A percentile compares a stretch with the other conserved stretches of the same genome.
These are phyloP conservation scores for Nothophytophthora sp. DNA, from an alignment of 352 stramenopile genomes.

Conservation along the genomic window DNA sequence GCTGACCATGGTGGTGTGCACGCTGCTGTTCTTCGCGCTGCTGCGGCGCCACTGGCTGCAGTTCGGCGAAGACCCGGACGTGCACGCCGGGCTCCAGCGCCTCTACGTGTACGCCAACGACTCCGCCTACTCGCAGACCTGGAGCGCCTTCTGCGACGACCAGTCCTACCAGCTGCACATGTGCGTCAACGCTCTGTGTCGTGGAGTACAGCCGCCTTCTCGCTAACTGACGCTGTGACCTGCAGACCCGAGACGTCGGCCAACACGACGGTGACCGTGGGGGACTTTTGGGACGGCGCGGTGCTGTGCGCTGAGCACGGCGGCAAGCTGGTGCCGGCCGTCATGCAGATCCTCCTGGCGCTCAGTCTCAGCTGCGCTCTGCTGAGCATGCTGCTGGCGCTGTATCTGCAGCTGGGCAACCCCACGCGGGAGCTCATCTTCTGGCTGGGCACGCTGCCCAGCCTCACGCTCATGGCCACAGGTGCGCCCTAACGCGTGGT, in stretches of 20 bases:
- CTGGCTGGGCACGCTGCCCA: slow-evolving; percentile 55
- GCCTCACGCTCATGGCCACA: slow-evolving; percentile 47
- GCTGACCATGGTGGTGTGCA: slow-evolving; percentile 51
- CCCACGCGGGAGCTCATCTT: slow-evolving; percentile 65
- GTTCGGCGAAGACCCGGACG: slow-evolving; percentile 42
- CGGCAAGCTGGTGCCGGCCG: slow-evolving; percentile 26
- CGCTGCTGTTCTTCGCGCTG: slow-evolving; percentile 63
- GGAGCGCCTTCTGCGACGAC: slow-evolving; percentile 52
- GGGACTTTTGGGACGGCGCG: slow-evolving; percentile 28
- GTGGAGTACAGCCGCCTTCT: too few species aligned
- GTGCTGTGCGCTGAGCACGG: slow-evolving; percentile 38
- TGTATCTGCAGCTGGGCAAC: slow-evolving; percentile 70
- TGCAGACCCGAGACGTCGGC: slow-evolving; percentile 27
- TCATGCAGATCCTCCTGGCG: slow-evolving; percentile 48
- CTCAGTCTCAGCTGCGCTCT: slow-evolving; percentile 46
- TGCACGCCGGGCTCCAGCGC: slow-evolving; percentile 59
- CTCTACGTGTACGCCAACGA: slow-evolving; percentile 41
- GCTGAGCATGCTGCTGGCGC: slow-evolving; percentile 40
- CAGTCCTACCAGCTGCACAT: slow-evolving; percentile 23
- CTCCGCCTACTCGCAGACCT: slow-evolving; percentile 45
- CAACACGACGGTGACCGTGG: slow-evolving; percentile 26
- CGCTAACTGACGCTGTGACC: background rate
- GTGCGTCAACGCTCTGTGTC: slow-evolving; percentile 5
- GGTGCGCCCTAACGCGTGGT: slow-evolving; percentile 23
- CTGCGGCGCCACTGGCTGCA: slow-evolving; percentile 66